These are phyloP conservation scores for Microbotryum lychnidis-dioicae DNA, from an alignment of 1,284 basidiomycete species.

Conservation along the genomic window DNA sequence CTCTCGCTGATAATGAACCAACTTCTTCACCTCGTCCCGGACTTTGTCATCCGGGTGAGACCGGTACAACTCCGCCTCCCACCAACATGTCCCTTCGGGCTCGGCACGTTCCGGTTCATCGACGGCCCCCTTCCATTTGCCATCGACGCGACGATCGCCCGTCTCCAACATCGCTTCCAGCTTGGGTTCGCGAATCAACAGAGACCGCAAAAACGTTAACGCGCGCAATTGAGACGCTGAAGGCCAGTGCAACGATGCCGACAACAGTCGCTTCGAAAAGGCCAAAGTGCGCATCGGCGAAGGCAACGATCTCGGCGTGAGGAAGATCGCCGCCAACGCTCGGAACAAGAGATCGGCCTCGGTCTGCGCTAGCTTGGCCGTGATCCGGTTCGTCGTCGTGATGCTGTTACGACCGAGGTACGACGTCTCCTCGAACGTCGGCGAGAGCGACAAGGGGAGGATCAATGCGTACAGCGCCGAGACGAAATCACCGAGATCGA, in stretches of 20 bases:
- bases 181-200: slow-evolving; percentile 68
- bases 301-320: slow-evolving; percentile 46
- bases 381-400: slow-evolving; percentile 13
- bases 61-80: slow-evolving; percentile 45
- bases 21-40: slow-evolving; percentile 50
- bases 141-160: slow-evolving; percentile 55
- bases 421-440: slow-evolving; percentile 44
- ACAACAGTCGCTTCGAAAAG: slow-evolving; percentile 81
- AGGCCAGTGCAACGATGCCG: slow-evolving; percentile 70
- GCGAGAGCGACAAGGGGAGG: slow-evolving; percentile 45
- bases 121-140: slow-evolving; percentile 24
- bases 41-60: slow-evolving; percentile 58
- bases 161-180: slow-evolving; percentile 76
- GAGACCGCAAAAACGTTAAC: slow-evolving; percentile 60
- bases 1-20: slow-evolving; percentile 43
- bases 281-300: slow-evolving; percentile 73
- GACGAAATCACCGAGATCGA: slow-evolving; percentile 87
- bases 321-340: slow-evolving; percentile 69
- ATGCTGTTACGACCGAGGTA: slow-evolving; percentile 26
- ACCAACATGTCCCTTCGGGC: slow-evolving; percentile 31
- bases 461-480: slow-evolving; percentile 48
- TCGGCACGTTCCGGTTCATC: slow-evolving; percentile 30
- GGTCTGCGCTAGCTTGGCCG: slow-evolving; percentile 33
- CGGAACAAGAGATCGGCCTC: slow-evolving; percentile 68
- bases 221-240: slow-evolving; percentile 56